Evolutionary conservation across 306 rosid genomes (phyloP), one percentile per base, ranked within the genome.

Genomic region (Datisca glomerata): DNA sequence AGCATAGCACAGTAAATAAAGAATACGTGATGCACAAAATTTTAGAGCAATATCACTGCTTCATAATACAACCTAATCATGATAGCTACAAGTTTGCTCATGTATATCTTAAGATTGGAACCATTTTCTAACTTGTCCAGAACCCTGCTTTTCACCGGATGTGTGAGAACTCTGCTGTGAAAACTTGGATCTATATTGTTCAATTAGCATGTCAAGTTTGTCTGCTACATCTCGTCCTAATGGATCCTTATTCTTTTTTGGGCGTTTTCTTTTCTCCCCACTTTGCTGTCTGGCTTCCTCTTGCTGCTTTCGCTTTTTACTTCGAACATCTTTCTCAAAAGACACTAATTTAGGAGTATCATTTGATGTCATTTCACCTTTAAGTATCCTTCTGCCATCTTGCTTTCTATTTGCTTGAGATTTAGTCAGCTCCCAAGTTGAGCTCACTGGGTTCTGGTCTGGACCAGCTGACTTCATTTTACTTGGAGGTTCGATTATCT

Each of bases 191-290:
- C 56, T 72, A 42, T 89, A 89, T 70, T 80, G 82, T 56, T 77
- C 91, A 20, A 89, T 84, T 51, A 89, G 93, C 74, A 70, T 32
- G 74, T 89, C 98, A 31, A 89, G 98, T 69, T 78, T 80, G 55
- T 84, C 98, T 14, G 53, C 73, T 8, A 18, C 63, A 12, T 77
- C 95, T 53, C 71, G 61, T 23, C 97, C 97, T 24, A 45, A 33
- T 12, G 79, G 67, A 15, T 33, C 91, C 60, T 78, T 77, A 12
- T 68, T 84, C 83, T 75, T 78, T 51, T 64, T 80, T 1, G 78
- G 21, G 59, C 83, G 53, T 61, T 32, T 55, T 49, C 67, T 41
- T 23, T 42, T 50, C 29, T 64, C 74, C 36, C 52, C 74, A 38
- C 45, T 63, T 34, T 43, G 10, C 1, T 13, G 46, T 49, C 66